Evolutionary conservation across 768 basidiomycete genomes (phyloP).

Genomic region (Sarcodon aspratus): DNA sequence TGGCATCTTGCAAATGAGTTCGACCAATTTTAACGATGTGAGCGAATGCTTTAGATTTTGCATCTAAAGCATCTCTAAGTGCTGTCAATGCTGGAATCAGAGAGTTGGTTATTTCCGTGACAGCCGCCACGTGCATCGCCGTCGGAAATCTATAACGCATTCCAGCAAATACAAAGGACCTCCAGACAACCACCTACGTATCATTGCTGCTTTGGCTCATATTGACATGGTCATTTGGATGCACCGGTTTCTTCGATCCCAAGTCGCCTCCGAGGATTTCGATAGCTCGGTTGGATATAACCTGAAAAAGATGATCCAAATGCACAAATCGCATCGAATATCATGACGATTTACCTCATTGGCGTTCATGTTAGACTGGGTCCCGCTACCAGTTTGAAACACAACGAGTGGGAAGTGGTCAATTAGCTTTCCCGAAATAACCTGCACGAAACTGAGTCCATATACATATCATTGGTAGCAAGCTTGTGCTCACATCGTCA

Average conservation of each 20-base stretch:
- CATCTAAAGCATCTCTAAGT: constrained; percentile 74
- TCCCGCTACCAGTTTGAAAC: constrained; percentile 98
- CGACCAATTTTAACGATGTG: constrained; percentile 97
- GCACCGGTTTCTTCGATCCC: constrained; percentile 94
- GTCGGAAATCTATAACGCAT: constrained; percentile 74
- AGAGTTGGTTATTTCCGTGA: constrained; percentile 69
- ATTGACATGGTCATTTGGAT: constrained; percentile 99
- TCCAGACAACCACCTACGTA: constrained; percentile 46
- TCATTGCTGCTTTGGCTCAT: constrained; percentile 99
- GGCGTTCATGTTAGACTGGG: constrained; percentile 97
- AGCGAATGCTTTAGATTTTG: constrained; percentile 75
- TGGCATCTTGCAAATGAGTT: constrained; percentile 96
- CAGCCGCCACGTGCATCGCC: constrained; percentile 97
- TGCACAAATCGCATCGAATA: neutral
- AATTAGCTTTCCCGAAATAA: constrained; percentile 88
- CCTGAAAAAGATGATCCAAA: constrained; percentile 30
- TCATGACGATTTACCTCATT: constrained; percentile 61
- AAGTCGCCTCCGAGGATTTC: constrained; percentile 92
- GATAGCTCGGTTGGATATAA: constrained; percentile 97
- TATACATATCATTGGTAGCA: neutral
- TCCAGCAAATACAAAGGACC: neutral
- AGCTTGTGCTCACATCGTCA: constrained; percentile 58
- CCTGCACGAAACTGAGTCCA: constrained; percentile 33
- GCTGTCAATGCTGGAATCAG: constrained; percentile 81
- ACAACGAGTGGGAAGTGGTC: constrained; percentile 98